Conservation (phyloP, 1,284 basidiomycete species). For the Malassezia dermatis region DNA sequence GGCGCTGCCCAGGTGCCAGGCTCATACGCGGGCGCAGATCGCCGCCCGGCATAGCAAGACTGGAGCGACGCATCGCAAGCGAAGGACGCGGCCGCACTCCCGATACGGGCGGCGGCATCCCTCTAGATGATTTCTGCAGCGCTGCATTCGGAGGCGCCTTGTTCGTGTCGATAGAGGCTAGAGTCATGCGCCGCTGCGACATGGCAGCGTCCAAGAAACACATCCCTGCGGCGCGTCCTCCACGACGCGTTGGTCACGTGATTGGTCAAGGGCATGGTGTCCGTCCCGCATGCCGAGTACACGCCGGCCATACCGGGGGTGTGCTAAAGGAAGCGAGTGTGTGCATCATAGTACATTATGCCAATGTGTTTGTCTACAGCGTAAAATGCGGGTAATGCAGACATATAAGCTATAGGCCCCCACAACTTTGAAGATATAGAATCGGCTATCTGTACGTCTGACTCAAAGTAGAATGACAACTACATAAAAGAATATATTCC, state of each 20-base stretch:
- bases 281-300: too few species aligned
- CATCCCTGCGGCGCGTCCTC: not conserved
- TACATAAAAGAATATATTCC: too few species aligned
- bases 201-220: constrained; percentile 1
- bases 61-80: constrained; percentile 12
- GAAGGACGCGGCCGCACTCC: constrained; percentile 7
- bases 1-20: constrained; percentile 5
- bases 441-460: too few species aligned
- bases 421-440: too few species aligned
- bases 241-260: constrained; percentile 1
- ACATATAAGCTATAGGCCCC: too few species aligned
- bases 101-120: constrained; percentile 1
- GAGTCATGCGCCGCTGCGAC: constrained; percentile 29
- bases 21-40: constrained; percentile 1
- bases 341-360: too few species aligned
- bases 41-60: not conserved
- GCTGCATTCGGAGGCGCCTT: constrained; percentile 4
- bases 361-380: too few species aligned
- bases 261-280: not conserved
- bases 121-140: not conserved
- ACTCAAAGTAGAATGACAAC: too few species aligned
- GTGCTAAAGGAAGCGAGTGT: too few species aligned
- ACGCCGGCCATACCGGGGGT: too few species aligned
- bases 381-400: too few species aligned
- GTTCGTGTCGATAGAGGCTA: constrained; percentile 34